Evolutionary conservation across 1,139 yeast genomes (phyloP).

Genomic region (Sugiyamaella xylanicola): DNA sequence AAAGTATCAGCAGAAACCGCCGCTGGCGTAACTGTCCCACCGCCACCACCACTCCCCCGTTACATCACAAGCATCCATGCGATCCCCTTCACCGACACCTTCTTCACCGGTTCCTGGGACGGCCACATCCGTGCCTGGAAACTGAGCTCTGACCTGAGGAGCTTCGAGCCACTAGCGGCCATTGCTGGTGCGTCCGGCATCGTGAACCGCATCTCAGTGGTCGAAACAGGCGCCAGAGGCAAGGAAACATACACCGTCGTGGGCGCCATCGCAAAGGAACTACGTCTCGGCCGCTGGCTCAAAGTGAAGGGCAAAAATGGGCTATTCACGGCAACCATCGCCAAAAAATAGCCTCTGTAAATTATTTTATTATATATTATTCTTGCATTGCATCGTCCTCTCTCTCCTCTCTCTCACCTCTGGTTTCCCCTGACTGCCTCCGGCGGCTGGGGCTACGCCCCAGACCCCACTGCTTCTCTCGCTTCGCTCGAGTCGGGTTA

Average conservation of each 20-base stretch:
- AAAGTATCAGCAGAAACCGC: constrained; percentile 61
- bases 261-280: constrained; percentile 80
- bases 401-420: background rate
- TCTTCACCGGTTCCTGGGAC: constrained; percentile 85
- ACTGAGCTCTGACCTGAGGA: constrained; percentile 62
- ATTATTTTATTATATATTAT: constrained; percentile 15
- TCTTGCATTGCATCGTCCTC: background rate
- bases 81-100: constrained; percentile 85
- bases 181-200: constrained; percentile 68
- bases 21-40: constrained; percentile 43
- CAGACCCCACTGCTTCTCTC: background rate
- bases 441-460: constrained; percentile 9
- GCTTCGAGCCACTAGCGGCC: constrained; percentile 57
- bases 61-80: constrained; percentile 84
- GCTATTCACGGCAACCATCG: constrained; percentile 23
- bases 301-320: constrained; percentile 38
- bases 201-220: constrained; percentile 66
- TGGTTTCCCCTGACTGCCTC: constrained; percentile 3
- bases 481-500: too few species aligned
- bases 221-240: constrained; percentile 56
- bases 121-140: constrained; percentile 80
- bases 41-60: constrained; percentile 74
- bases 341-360: constrained; percentile 15
- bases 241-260: constrained; percentile 57
- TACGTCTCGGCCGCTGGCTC: constrained; percentile 82